Evolutionary conservation across 106 monocot species (phyloP), one percentile per base, ranked within the genome.

Genomic region (Ottelia alismoides): DNA sequence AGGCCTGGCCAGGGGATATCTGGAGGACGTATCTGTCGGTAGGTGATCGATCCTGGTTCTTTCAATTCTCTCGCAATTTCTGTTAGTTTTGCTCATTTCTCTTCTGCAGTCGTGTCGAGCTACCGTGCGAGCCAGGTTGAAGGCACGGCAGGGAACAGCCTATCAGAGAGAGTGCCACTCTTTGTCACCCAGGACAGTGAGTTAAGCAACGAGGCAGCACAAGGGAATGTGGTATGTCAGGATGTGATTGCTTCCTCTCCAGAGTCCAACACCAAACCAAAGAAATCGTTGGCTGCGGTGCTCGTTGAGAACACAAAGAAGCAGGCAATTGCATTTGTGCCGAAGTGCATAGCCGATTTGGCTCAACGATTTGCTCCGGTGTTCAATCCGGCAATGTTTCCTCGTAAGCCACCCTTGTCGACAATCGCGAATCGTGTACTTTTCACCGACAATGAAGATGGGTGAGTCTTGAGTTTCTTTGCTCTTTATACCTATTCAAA

Each of bases 371-470:
- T 96, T 64, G 57, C 56, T 56, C 70, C 73, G 40, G 47, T 81
- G 50, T 85, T 96, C 62, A 85, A 96, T 76, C 27, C 66, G 48
- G 71, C 73, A 44, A 47, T 88, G 22, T 82, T 82, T 52, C 94
- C 94, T 70, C 84, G 70, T 76, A 96, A 88, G 55, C 88, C 94
- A 65, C 94, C 94, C 2, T 18, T 57, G 46, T 53, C 56, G 46
- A 52, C 94, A 48, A 65, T 82, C 44, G 81, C 72, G 26, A 96
- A 82, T 35, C 84, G 94, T 25, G 74, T 88, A 32, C 76, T 89
- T 45, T 96, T 96, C 58, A 96, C 96, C 61, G 89, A 96, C 64
- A 73, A 88, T 44, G 94, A 96, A 64, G 94, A 96, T 60, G 70
- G 76, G 94, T 84, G 31, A 22, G 30, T 25, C 30, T 19, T n/a